Evolutionary conservation across 2,329 filamentous ascomycete species (phyloP).

Genomic region (Rachicladosporium sp.): DNA sequence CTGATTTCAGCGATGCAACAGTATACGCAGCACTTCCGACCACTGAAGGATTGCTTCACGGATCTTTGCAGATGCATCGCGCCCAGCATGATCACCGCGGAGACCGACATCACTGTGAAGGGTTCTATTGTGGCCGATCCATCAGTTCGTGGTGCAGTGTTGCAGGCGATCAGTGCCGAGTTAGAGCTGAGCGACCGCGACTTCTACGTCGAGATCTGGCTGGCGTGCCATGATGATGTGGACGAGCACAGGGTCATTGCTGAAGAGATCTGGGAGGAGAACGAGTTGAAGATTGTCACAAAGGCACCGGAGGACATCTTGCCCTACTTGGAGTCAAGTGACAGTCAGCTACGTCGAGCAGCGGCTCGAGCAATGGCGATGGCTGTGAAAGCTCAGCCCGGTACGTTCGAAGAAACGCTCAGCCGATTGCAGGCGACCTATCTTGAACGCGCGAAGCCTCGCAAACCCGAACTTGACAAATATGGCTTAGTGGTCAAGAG

Average conservation of each 20-base stretch:
- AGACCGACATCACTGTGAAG: constrained; percentile 63
- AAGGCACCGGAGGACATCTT: constrained; percentile 52
- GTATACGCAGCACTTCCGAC: constrained; percentile 88
- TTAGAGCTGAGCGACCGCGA: constrained; percentile 80
- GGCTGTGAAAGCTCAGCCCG: constrained; percentile 49
- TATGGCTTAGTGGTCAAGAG: constrained; percentile 91
- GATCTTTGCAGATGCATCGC: constrained; percentile 78
- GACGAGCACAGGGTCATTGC: constrained; percentile 77
- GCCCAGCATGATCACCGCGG: constrained; percentile 60
- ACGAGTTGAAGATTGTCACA: constrained; percentile 58
- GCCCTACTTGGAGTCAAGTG: constrained; percentile 66
- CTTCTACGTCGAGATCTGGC: constrained; percentile 84
- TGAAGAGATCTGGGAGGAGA: constrained; percentile 89
- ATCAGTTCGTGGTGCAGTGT: constrained; percentile 67
- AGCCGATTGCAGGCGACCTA: constrained; percentile 59
- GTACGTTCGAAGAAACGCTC: constrained; percentile 51
- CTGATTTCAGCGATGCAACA: constrained; percentile 74
- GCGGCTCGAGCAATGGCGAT: constrained; percentile 73
- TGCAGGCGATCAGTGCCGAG: constrained; percentile 84
- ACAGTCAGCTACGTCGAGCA: constrained; percentile 70
- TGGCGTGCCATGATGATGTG: constrained; percentile 82
- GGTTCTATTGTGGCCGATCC: constrained; percentile 69
- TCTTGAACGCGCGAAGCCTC: constrained; percentile 65
- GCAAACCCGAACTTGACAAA: constrained; percentile 72
- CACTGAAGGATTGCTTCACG: constrained; percentile 82